Conservation (phyloP, 345 rosid genomes). For the Salix suchowensis region DNA sequence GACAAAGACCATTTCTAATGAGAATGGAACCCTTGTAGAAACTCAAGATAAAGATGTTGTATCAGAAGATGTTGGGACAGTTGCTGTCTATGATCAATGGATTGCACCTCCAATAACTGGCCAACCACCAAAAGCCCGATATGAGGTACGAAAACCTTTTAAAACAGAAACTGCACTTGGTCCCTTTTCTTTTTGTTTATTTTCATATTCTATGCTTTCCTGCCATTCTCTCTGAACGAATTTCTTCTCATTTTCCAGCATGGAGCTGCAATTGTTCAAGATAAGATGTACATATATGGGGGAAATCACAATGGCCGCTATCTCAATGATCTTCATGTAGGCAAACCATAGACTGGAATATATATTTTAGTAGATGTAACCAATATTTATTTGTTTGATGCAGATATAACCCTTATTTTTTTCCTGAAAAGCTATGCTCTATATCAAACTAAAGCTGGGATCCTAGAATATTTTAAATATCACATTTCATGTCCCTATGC, state of each 20-base stretch:
- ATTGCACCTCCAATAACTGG: constrained; percentile 70
- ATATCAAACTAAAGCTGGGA: too few relatives aligned
- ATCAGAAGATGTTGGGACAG: constrained; percentile 68
- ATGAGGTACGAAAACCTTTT: constrained; percentile 58
- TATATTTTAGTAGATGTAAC: background rate
- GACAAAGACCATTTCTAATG: constrained; percentile 62
- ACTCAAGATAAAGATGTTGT: constrained; percentile 93
- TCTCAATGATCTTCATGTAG: constrained; percentile 91
- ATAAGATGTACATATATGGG: constrained; percentile 89
- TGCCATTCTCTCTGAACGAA: constrained; percentile 19
- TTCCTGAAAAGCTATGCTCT: background rate
- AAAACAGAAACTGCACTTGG: background rate
- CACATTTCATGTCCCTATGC: background rate
- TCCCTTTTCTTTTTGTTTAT: constrained; percentile 16
- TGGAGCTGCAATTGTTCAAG: constrained; percentile 83
- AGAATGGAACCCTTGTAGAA: constrained; percentile 58
- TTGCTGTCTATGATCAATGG: constrained; percentile 93
- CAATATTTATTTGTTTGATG: background rate
- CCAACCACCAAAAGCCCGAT: constrained; percentile 81
- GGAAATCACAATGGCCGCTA: constrained; percentile 99
- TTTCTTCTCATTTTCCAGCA: constrained; percentile 52
- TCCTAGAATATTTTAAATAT: background rate
- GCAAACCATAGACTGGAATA: constrained; percentile 13
- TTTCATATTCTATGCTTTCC: background rate
- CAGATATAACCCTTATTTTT: background rate